Evolutionary conservation across 2,329 filamentous ascomycete species (phyloP).

Genomic region (Calonectria leucothoes): DNA sequence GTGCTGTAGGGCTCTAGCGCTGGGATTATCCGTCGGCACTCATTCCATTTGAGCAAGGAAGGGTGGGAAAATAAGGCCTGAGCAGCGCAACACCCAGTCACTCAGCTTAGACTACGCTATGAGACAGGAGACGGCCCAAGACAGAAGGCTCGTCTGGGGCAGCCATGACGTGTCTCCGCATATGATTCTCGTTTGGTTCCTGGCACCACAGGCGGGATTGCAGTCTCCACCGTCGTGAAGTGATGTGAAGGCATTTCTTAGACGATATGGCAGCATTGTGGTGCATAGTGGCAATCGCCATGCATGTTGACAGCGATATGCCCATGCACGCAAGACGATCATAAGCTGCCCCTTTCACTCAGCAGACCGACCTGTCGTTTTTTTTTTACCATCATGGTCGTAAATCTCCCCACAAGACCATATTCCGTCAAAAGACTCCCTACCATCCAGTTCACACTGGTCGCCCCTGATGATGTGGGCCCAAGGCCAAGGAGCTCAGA

Average conservation of each 20-base stretch:
- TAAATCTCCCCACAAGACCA: slow-evolving; percentile 9
- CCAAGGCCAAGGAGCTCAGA: not conserved
- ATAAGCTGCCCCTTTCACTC: not conserved
- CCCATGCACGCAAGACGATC: not conserved
- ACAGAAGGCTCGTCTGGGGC: not conserved
- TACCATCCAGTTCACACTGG: not conserved
- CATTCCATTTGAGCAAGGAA: not conserved
- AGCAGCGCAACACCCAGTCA: not conserved
- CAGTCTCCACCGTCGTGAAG: not conserved
- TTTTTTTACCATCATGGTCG: not conserved
- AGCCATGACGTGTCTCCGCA: not conserved
- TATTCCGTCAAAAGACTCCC: slow-evolving; percentile 7
- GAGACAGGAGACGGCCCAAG: not conserved
- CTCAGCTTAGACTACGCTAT: not conserved
- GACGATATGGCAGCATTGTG: not conserved
- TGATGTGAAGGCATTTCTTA: not conserved
- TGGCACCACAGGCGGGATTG: not conserved
- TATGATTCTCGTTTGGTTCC: not conserved
- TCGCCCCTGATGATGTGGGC: not conserved
- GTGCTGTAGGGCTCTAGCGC: slow-evolving; percentile 5
- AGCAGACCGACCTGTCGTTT: not conserved
- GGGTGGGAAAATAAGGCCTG: not conserved
- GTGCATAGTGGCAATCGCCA: not conserved
- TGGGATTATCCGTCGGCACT: slow-evolving; percentile 3
- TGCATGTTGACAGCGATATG: not conserved